A percentile compares a stretch with the other conserved stretches of the same genome.
Evolutionary conservation across 1,284 basidiomycete species (phyloP).

Genomic region (Afroboletus lepidellus): DNA sequence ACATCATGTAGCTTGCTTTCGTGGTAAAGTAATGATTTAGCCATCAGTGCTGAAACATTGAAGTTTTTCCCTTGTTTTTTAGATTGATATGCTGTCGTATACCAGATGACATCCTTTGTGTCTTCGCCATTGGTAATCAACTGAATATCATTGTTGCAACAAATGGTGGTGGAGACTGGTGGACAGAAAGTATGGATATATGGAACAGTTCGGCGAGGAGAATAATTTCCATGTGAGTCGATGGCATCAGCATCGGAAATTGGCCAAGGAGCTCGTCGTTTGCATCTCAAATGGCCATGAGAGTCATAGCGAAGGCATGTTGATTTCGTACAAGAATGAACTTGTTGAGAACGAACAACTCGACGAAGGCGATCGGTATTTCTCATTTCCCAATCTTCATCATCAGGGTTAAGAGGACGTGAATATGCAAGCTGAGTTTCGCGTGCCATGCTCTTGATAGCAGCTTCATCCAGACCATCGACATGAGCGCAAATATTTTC

Average conservation of each 20-base stretch:
- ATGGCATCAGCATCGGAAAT: background rate
- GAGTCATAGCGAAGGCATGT: conserved; percentile 2
- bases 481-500: conserved; percentile 3
- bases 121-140: conserved; percentile 28
- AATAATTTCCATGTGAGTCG: background rate
- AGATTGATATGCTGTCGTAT: conserved; percentile 28
- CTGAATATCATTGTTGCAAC: conserved; percentile 34
- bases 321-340: conserved; percentile 2
- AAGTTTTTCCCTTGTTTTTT: conserved; percentile 30
- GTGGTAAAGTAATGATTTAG: background rate
- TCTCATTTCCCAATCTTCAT: background rate
- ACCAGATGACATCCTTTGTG: conserved; percentile 25
- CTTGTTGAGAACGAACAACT: conserved; percentile 5
- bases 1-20: background rate
- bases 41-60: conserved; percentile 15
- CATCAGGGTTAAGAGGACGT: background rate
- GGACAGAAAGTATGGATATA: conserved; percentile 1
- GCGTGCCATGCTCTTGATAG: background rate
- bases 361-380: background rate
- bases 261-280: conserved; percentile 3
- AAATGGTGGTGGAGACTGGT: background rate
- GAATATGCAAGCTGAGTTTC: conserved; percentile 8
- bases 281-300: conserved; percentile 6
- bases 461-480: conserved; percentile 5
- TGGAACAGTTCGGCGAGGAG: background rate